These are phyloP conservation scores for Thermothelomyces thermophilus DNA, from an alignment of 2,329 filamentous ascomycete genomes.

Conservation along the genomic window DNA sequence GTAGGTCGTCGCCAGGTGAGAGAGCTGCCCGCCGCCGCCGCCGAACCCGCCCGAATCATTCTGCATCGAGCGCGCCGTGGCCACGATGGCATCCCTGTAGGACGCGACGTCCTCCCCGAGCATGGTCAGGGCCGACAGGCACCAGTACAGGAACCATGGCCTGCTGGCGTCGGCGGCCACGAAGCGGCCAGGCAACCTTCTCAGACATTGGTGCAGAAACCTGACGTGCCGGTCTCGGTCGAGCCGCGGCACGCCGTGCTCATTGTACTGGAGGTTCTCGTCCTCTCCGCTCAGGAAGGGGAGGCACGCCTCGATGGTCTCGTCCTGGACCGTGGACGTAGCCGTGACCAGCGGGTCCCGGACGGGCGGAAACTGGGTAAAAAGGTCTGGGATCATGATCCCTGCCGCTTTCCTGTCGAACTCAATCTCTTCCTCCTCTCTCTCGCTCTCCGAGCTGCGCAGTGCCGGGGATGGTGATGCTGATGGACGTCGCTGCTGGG, in stretches of 20 bases:
- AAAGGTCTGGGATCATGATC: conserved; percentile 47
- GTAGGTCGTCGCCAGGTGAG: conserved; percentile 86
- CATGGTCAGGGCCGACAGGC: conserved; percentile 64
- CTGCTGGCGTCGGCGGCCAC: conserved; percentile 75
- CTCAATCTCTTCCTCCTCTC: conserved; percentile 25
- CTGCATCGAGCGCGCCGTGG: conserved; percentile 75
- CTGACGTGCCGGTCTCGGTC: conserved; percentile 53
- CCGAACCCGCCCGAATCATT: conserved; percentile 82
- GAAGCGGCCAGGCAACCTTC: conserved; percentile 61
- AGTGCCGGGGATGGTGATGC: not conserved
- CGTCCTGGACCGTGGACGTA: conserved; percentile 61
- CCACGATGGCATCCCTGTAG: conserved; percentile 63
- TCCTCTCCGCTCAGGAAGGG: conserved; percentile 57
- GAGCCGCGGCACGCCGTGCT: conserved; percentile 67
- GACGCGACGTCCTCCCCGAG: conserved; percentile 66
- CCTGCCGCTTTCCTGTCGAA: conserved; percentile 7
- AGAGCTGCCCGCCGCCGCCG: conserved; percentile 84
- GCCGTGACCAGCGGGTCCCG: conserved; percentile 59
- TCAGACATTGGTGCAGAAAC: conserved; percentile 56
- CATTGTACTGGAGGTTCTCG: conserved; percentile 52
- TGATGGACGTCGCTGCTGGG: conserved; percentile 9
- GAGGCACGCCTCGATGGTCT: conserved; percentile 62
- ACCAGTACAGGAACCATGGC: conserved; percentile 96
- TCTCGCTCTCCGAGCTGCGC: conserved; percentile 8
- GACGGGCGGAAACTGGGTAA: conserved; percentile 54